These are phyloP conservation scores for Barbatosphaeria neglecta DNA, from an alignment of 495 filamentous ascomycete species.

Conservation along the genomic window DNA sequence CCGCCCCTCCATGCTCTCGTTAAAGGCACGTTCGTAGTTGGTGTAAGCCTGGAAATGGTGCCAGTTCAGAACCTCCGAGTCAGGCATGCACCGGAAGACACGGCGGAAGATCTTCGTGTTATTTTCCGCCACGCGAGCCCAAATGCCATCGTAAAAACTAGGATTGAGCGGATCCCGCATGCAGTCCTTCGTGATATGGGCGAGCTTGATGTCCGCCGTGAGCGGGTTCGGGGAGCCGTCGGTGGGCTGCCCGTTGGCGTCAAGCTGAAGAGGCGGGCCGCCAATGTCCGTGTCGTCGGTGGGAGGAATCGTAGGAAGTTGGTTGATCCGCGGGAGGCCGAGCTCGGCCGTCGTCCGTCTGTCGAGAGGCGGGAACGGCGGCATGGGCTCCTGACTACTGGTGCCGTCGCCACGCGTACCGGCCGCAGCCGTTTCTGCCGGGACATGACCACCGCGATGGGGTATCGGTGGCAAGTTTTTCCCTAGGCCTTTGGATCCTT, in stretches of 20 bases:
- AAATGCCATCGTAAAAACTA: constrained; percentile 74
- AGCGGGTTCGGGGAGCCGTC: constrained; percentile 39
- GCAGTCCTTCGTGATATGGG: constrained; percentile 40
- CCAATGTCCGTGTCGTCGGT: constrained; percentile 73
- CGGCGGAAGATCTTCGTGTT: constrained; percentile 87
- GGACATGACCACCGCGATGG: constrained; percentile 11
- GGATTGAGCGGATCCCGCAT: constrained; percentile 73
- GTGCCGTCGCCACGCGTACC: constrained; percentile 15
- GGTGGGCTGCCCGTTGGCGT: constrained; percentile 21
- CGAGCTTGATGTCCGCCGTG: constrained; percentile 53
- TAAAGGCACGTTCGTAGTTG: constrained; percentile 68
- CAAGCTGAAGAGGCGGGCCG: constrained; percentile 44
- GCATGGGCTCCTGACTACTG: constrained; percentile 33
- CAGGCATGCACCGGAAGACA: constrained; percentile 95
- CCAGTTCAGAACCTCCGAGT: constrained; percentile 89
- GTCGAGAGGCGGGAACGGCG: constrained; percentile 37
- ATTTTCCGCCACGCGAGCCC: constrained; percentile 81
- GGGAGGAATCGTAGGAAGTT: constrained; percentile 52
- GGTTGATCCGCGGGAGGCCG: constrained; percentile 49
- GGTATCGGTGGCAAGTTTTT: constrained; percentile 34
- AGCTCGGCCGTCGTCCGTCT: constrained; percentile 40
- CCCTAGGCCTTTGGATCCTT: constrained; percentile 41
- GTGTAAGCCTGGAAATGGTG: constrained; percentile 84
- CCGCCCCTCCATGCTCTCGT: constrained; percentile 45
- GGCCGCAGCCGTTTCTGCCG: constrained; percentile 4